phyloP scores from a whole-genome alignment of 768 basidiomycete species.

The Macrolepiota dolichaula region DNA sequence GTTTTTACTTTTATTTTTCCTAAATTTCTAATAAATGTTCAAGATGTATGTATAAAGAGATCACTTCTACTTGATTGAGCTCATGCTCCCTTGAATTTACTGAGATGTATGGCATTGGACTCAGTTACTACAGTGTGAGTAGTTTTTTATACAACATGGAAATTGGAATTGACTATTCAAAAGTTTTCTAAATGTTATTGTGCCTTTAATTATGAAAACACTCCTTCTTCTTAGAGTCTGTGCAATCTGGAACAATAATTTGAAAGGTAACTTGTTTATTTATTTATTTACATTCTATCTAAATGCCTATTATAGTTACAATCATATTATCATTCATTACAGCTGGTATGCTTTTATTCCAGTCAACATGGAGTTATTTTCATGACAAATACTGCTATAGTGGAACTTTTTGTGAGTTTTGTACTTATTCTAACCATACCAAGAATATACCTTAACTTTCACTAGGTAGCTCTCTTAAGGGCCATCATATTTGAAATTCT shows the following conservation, averaged over 20 bases:
- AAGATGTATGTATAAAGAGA: not conserved
- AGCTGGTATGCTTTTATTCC: not conserved
- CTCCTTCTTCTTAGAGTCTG: not conserved
- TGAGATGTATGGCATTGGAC: not conserved
- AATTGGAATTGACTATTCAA: not conserved
- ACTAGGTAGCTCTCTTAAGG: no score
- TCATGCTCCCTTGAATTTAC: not conserved
- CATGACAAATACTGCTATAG: not conserved
- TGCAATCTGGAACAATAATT: not conserved
- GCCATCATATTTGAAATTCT: no score
- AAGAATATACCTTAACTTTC: no score
- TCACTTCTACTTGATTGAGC: not conserved
- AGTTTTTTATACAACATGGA: not conserved
- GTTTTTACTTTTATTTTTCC: not conserved
- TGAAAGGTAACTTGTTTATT: not conserved
- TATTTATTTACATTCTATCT: not conserved
- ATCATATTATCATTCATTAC: not conserved
- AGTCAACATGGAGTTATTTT: not conserved
- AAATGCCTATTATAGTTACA: not conserved
- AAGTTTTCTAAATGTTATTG: not conserved
- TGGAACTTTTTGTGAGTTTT: no score
- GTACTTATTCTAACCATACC: no score
- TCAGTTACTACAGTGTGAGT: not conserved
- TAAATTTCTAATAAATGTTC: not conserved
- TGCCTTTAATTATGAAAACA: not conserved